Base-by-base conservation (phyloP, 768 basidiomycete genomes). In the Lactarius akahatsu region DNA sequence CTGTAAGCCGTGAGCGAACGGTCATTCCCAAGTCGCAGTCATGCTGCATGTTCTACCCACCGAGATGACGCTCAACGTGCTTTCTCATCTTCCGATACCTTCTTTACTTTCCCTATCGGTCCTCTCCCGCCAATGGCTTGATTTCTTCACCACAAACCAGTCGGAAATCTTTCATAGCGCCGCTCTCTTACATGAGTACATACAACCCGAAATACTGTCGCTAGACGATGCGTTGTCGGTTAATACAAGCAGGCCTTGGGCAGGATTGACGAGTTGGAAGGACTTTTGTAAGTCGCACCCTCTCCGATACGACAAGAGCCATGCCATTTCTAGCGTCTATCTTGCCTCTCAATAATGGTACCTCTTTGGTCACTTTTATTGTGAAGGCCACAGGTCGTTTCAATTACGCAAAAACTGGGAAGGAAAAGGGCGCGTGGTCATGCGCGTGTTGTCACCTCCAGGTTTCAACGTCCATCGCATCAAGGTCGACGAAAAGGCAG, bases 401-500 rank as follows among this genome's bases (percentile, higher is more conserved):
- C 76, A 77, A 50, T 77, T 86, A 58, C 77, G 80, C 61, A 77
- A 73, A 34, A 82, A 81, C 52, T 91, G 90, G 90, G 69, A 76
- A 2, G 90, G 86, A 11, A 77, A 47, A 41, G 83, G 78, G 0
- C 78, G 80, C 2, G 83, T 84, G 11, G 68, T 68, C 5, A 71
- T 77, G 18, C 79, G 74, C 23, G 64, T 75, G 20, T 74, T 82
- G 47, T 69, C 72, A 1, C 64, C 73, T 9, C 71, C 78, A 7
- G 77, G 81, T 23, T 68, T 69, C 30, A 70, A 73, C 5, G 85
- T 90, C 0, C 89, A 92, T 75, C 84, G 90, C 8, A 85, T 92
- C 77, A 93, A 93, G 76, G 82, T 89, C 23, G 92, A 93, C 63
- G 85, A 89, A 71, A 75, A 79, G 40, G 79, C 78, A 11, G 83